phyloP scores from a whole-genome alignment of 2,329 filamentous ascomycete species.

The Scedosporium boydii region DNA sequence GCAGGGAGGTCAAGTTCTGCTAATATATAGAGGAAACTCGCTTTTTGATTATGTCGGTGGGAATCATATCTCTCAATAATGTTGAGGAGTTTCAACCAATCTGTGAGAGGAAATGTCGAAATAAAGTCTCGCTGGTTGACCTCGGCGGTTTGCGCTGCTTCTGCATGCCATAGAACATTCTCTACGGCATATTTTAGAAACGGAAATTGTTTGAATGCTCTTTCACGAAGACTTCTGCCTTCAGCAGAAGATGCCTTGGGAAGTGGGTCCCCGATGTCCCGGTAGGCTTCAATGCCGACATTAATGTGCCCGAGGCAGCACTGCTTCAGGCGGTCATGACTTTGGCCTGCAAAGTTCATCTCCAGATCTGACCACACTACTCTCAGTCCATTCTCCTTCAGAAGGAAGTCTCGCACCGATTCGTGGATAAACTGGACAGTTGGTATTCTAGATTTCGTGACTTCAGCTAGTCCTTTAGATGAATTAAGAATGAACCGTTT shows the following conservation, averaged over 20 bases:
- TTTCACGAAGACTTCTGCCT: not conserved
- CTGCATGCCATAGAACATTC: not conserved
- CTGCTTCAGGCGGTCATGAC: not conserved
- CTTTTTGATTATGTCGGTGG: not conserved
- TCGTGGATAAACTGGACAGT: slow-evolving; percentile 17
- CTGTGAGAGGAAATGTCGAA: not conserved
- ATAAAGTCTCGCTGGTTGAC: not conserved
- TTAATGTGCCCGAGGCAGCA: not conserved
- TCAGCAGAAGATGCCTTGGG: not conserved
- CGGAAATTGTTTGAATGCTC: not conserved
- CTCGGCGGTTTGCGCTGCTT: not conserved
- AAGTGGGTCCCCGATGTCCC: not conserved
- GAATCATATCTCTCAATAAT: not conserved
- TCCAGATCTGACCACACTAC: not conserved
- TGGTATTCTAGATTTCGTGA: not conserved
- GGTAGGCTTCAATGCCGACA: not conserved
- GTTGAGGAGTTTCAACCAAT: not conserved
- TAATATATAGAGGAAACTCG: not conserved
- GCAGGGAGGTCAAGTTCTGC: not conserved
- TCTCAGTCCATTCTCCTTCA: slow-evolving; percentile 23
- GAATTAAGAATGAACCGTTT: not conserved
- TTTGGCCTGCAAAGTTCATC: not conserved
- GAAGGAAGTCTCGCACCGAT: slow-evolving; percentile 37
- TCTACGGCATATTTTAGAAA: not conserved
- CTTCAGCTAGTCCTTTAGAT: not conserved